Evolutionary conservation across 441 rosid species (phyloP).

Genomic region (Gossypium lobatum): DNA sequence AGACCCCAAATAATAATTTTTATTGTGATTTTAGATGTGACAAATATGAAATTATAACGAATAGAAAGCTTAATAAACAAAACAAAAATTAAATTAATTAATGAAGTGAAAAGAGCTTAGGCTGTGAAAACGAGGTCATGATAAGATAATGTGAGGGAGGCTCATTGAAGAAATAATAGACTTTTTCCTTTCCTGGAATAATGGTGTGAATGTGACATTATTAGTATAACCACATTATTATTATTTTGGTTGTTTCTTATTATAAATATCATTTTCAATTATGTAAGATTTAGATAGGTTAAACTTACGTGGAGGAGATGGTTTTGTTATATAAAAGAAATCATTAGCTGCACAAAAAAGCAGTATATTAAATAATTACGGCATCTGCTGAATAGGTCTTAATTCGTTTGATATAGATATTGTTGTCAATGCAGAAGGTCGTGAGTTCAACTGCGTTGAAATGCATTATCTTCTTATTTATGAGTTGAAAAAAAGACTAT

Average conservation of each 20-base stretch:
- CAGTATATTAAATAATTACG: neutral
- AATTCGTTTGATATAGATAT: too few species aligned
- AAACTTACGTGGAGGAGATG: neutral
- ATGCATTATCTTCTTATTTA: too few species aligned
- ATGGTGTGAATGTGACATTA: neutral
- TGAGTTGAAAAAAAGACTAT: too few species aligned
- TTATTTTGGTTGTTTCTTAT: neutral
- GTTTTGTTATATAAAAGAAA: neutral
- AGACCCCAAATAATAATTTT: too few species aligned
- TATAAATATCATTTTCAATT: too few species aligned
- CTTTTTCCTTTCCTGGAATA: neutral
- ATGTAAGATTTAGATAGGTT: neutral
- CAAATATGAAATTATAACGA: too few species aligned
- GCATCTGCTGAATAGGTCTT: fast-evolving
- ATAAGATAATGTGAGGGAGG: neutral
- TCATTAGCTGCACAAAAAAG: neutral
- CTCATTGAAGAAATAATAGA: neutral
- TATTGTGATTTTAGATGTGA: too few species aligned
- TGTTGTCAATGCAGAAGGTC: fast-evolving
- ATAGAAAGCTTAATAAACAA: too few species aligned
- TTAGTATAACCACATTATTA: neutral
- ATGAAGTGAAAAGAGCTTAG: too few species aligned
- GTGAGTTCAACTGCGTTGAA: fast-evolving
- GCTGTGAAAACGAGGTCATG: too few species aligned
- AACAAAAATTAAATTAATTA: too few species aligned